Percentiles rank a stretch among this genome's conserved stretches.
Evolutionary conservation across 2,329 filamentous ascomycete genomes (phyloP).

Genomic region (Botrytis byssoidea): DNA sequence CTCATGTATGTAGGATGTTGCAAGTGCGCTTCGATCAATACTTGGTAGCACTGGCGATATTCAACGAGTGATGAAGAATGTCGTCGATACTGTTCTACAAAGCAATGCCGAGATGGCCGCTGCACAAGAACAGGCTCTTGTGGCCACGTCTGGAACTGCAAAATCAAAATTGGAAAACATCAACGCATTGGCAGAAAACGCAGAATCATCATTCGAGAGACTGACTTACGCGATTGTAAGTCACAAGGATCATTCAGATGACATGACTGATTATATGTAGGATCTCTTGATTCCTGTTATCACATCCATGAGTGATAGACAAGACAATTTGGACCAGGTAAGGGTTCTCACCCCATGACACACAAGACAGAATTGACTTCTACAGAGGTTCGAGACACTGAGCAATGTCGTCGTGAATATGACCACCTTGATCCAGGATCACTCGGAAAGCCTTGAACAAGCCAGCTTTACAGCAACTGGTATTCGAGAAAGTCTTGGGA

Average conservation of each 20-base stretch:
- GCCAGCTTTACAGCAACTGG: conserved; percentile 28
- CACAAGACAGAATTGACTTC: background rate
- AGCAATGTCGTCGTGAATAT: conserved; percentile 30
- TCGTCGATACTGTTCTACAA: conserved; percentile 25
- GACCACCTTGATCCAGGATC: conserved; percentile 31
- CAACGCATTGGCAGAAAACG: conserved; percentile 29
- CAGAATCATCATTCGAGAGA: conserved; percentile 26
- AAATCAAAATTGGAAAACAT: conserved; percentile 28
- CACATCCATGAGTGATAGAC: conserved; percentile 27
- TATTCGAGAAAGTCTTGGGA: conserved; percentile 32
- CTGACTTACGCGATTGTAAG: conserved; percentile 30
- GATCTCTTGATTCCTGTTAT: conserved; percentile 29
- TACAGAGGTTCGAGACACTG: conserved; percentile 31
- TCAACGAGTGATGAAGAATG: conserved; percentile 25
- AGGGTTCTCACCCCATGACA: background rate
- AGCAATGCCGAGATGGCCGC: conserved; percentile 36
- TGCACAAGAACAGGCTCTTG: conserved; percentile 34
- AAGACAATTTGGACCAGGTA: conserved; percentile 33
- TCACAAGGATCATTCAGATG: conserved; percentile 1
- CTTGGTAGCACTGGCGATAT: conserved; percentile 25
- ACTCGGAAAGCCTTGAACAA: conserved; percentile 31
- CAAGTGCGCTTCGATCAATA: conserved; percentile 17
- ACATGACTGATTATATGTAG: conserved; percentile 20
- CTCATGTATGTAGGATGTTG: background rate
- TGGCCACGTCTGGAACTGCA: conserved; percentile 27